phyloP scores from a whole-genome alignment of 306 rosid genomes.

The Quercus robur region DNA sequence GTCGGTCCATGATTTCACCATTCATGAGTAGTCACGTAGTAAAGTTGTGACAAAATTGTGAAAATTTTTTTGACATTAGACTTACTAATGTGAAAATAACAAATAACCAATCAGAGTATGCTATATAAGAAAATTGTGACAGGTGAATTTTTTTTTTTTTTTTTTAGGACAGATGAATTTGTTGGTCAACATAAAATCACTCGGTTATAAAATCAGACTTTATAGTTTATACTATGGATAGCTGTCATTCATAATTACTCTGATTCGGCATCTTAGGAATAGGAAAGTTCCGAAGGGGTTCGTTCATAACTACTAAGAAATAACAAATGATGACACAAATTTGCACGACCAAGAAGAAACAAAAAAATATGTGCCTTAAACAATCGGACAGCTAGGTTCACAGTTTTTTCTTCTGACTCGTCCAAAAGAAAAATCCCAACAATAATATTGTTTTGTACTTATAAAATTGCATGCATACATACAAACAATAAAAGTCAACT shows the following conservation, averaged over 20 bases:
- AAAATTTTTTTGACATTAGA: fast-evolving
- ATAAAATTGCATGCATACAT: not conserved
- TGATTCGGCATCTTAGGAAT: not conserved
- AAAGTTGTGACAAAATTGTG: too few species aligned
- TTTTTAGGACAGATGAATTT: too few species aligned
- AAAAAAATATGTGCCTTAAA: too few species aligned
- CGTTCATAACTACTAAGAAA: not conserved
- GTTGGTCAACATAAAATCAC: too few species aligned
- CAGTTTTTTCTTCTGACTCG: too few species aligned
- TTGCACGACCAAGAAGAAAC: too few species aligned
- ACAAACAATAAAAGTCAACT: not conserved
- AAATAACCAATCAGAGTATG: fast-evolving
- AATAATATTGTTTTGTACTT: not conserved
- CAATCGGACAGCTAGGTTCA: too few species aligned
- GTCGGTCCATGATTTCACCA: too few species aligned
- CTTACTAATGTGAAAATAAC: fast-evolving
- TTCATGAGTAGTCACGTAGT: fast-evolving
- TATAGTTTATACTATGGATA: not conserved
- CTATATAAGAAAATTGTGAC: too few species aligned
- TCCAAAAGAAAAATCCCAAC: too few species aligned
- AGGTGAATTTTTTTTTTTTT: too few species aligned
- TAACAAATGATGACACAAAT: too few species aligned
- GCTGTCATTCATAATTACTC: not conserved
- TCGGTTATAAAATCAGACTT: not conserved
- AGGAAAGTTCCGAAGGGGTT: not conserved